Evolutionary conservation across 2,329 filamentous ascomycete genomes (phyloP), one percentile per base, ranked within the genome.

Genomic region (Pseudocercospora fuligena): DNA sequence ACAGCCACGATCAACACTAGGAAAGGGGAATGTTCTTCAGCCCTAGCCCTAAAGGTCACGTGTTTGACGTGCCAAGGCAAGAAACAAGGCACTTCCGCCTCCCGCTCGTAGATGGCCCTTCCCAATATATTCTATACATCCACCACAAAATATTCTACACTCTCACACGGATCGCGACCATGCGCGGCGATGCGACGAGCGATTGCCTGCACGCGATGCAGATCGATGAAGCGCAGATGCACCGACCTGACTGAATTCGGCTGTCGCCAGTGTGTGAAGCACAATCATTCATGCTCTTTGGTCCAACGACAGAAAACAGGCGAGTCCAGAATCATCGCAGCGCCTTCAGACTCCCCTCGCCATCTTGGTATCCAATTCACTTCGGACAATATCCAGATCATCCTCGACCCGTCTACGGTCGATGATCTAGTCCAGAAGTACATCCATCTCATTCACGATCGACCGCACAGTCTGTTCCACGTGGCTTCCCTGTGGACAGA

Each of bases 391-490:
- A 27, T 27, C 27, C 27, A 6, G 6, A 6, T 27, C 27, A 27
- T 27, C 27, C 27, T 27, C 6, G 3, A 3, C 27, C 27, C 3
- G 3, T 27, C 27, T 27, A 27, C 27, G 27, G 27, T 27, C 27
- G 27, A 27, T 6, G 27, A 27, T 27, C 27, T 27, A 27, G 27
- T 27, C 27, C 27, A 27, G 27, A 27, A 27, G 27, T 79, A 79
- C 63, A 73, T 79, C 56, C 68, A 71, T 43, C 75, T 74, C 54
- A 78, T 79, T 23, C 77, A 78, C 60, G 76, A 78, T 40, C 72
- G 77, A 62, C 76, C 77, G 11, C 77, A 78, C 66, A 74, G 74
- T 7, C 68, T 79, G 40, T 78, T 78, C 66, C 77, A 79, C 65
- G 69, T 72, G 29, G 74, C 73, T 3, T 73, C 72, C 6, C 25